These are phyloP conservation scores for Trichoderma gamsii DNA, from an alignment of 495 filamentous ascomycete species.

Conservation along the genomic window DNA sequence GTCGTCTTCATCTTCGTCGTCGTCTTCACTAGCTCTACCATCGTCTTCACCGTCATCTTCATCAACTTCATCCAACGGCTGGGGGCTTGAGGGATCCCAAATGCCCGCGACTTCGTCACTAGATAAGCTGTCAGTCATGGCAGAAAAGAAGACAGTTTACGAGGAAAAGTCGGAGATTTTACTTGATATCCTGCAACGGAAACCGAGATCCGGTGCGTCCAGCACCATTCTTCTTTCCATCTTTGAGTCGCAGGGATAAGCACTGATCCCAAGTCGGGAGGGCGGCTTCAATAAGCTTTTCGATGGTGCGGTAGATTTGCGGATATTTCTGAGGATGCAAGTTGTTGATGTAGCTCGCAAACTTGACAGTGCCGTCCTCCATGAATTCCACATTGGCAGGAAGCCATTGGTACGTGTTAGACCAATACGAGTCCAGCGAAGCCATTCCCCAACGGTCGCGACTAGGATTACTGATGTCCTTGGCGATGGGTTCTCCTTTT, in stretches of 20 bases:
- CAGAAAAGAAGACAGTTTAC: neutral
- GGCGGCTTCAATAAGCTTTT: slow-evolving; percentile 43
- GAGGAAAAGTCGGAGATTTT: slow-evolving; percentile 1
- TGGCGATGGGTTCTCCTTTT: slow-evolving; percentile 24
- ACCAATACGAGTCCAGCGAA: slow-evolving; percentile 33
- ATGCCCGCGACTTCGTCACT: neutral
- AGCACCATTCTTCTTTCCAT: slow-evolving; percentile 32
- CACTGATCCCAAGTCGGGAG: slow-evolving; percentile 51
- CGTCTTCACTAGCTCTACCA: no score
- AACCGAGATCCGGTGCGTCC: slow-evolving; percentile 46
- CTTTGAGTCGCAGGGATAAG: slow-evolving; percentile 20
- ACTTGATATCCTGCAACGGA: slow-evolving; percentile 19
- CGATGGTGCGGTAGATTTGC: slow-evolving; percentile 47
- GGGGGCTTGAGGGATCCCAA: neutral
- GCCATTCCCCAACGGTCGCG: no score
- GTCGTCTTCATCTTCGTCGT: neutral
- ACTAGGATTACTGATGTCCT: slow-evolving; percentile 16
- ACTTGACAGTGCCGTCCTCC: slow-evolving; percentile 49
- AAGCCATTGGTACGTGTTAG: slow-evolving; percentile 53
- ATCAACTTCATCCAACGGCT: neutral
- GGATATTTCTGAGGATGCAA: slow-evolving; percentile 45
- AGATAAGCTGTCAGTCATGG: neutral
- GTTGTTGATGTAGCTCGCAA: slow-evolving; percentile 67
- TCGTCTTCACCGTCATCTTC: no score
- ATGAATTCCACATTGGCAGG: slow-evolving; percentile 49